Conservation (phyloP, 345 rosid genomes). For the Physaria fendleri region DNA sequence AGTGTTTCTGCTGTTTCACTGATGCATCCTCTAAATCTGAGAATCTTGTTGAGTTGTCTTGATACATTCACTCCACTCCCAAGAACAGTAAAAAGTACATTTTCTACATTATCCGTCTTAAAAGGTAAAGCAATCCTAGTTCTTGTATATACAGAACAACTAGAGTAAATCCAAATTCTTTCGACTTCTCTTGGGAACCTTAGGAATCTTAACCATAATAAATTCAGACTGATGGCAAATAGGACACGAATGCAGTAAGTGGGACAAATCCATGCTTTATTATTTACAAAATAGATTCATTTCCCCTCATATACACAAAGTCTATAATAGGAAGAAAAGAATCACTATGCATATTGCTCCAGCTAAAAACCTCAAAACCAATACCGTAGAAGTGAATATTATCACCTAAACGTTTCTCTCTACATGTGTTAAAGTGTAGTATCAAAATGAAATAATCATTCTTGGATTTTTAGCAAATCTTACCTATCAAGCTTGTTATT, state of each 20-base stretch:
- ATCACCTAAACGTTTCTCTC: conserved; percentile 18
- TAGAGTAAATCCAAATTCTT: not conserved
- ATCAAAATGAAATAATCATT: conserved; percentile 26
- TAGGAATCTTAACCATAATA: not conserved
- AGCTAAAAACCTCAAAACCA: conserved; percentile 19
- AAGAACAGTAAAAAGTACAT: not conserved
- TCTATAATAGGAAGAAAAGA: conserved; percentile 26
- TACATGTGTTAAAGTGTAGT: conserved; percentile 17
- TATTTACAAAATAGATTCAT: conserved; percentile 23
- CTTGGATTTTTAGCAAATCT: conserved; percentile 5
- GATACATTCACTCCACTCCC: not conserved
- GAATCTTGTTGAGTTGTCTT: not conserved
- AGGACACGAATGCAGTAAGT: not conserved
- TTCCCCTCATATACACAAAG: conserved; percentile 11
- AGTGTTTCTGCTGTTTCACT: not conserved
- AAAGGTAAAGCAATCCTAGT: not conserved
- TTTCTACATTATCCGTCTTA: not conserved
- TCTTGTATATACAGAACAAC: conserved; percentile 2
- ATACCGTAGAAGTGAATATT: conserved; percentile 10
- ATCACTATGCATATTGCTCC: conserved; percentile 18
- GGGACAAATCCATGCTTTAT: conserved; percentile 18
- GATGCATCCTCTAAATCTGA: not conserved
- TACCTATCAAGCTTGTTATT: conserved; percentile 11
- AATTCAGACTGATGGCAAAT: conserved; percentile 7
- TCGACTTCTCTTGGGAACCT: no score